Conservation (phyloP, 1,284 basidiomycete genomes). For the Ganoderma meredithae region DNA sequence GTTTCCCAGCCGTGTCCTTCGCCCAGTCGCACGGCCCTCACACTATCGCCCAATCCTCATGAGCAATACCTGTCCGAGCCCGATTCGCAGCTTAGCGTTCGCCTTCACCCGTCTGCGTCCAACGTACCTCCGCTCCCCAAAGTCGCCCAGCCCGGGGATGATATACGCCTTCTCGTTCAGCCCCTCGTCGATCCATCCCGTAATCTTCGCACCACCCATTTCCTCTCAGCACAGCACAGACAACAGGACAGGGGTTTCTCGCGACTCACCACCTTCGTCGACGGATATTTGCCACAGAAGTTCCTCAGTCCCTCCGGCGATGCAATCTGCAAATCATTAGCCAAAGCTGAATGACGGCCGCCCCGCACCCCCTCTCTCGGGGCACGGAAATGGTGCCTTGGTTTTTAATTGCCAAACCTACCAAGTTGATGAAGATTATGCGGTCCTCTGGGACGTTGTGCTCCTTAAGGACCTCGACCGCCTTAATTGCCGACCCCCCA, state of each 20-base stretch:
- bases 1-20: background rate
- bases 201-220: constrained; percentile 60
- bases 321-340: constrained; percentile 68
- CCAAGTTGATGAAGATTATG: constrained; percentile 97
- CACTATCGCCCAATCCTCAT: constrained; percentile 3
- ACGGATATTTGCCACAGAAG: constrained; percentile 85
- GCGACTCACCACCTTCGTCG: constrained; percentile 78
- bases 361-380: background rate
- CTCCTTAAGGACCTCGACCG: constrained; percentile 92
- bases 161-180: constrained; percentile 93
- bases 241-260: background rate
- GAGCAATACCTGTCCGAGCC: constrained; percentile 27
- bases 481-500: constrained; percentile 97
- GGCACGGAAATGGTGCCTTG: background rate
- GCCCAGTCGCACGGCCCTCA: background rate
- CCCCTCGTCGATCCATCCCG: constrained; percentile 97
- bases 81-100: background rate
- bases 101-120: background rate
- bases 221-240: constrained; percentile 15
- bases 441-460: constrained; percentile 89
- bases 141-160: constrained; percentile 90
- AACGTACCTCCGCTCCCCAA: constrained; percentile 83
- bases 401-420: constrained; percentile 45
- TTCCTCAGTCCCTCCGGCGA: constrained; percentile 91
- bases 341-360: background rate